These are phyloP conservation scores for Syzygium syzygioides DNA, from an alignment of 441 rosid species.

Conservation along the genomic window DNA sequence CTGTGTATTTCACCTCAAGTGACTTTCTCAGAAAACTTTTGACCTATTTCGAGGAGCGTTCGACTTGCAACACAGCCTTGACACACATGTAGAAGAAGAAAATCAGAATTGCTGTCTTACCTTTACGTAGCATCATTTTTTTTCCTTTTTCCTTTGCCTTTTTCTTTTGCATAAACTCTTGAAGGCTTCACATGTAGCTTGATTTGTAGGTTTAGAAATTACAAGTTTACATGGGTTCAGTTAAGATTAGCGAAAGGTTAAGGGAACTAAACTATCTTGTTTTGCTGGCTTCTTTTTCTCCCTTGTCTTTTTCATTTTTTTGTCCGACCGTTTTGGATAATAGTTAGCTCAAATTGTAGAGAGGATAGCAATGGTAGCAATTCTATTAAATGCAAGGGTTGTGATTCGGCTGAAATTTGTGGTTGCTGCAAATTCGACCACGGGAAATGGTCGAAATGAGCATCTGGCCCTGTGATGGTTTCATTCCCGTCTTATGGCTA, in stretches of 20 bases:
- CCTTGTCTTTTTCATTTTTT: not conserved
- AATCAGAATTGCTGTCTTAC: not conserved
- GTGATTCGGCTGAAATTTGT: not conserved
- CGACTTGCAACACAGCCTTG: not conserved
- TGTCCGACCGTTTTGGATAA: not conserved
- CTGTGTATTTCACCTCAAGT: not conserved
- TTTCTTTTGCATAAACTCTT: not conserved
- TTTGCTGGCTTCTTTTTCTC: not conserved
- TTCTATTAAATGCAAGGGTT: not conserved
- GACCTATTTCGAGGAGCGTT: not conserved
- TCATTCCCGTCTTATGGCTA: not conserved
- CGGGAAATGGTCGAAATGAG: not conserved
- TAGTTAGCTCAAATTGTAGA: not conserved
- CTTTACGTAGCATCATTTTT: not conserved
- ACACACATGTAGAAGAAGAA: not conserved
- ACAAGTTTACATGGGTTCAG: not conserved
- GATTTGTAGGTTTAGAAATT: not conserved
- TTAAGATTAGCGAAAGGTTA: not conserved
- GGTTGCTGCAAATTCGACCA: not conserved
- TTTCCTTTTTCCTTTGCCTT: not conserved
- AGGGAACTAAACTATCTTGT: not conserved
- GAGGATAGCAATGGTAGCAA: not conserved
- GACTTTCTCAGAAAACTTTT: not conserved
- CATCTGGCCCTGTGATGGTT: not conserved
- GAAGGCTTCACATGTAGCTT: not conserved